Evolutionary conservation across 208 protist genomes (phyloP).

Genomic region (Leishmania braziliensis): DNA sequence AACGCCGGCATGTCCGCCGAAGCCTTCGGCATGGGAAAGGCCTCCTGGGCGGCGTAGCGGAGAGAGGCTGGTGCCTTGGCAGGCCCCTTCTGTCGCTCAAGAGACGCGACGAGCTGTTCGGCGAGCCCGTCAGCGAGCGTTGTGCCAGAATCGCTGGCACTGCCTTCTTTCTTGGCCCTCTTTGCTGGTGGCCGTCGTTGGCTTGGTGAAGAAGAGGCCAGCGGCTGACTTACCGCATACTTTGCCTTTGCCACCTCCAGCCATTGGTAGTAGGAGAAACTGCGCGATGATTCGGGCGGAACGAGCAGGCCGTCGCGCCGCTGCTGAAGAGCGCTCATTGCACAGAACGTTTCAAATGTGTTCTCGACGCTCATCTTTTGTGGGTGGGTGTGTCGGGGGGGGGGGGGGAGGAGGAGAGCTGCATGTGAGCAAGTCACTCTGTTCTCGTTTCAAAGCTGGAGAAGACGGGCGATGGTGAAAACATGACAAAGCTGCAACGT

Average conservation of each 20-base stretch:
- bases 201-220: background rate
- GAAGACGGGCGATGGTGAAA: background rate
- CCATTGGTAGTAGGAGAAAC: constrained; percentile 51
- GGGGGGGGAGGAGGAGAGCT: too few relatives aligned
- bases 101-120: constrained; percentile 13
- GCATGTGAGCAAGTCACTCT: too few relatives aligned
- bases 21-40: constrained; percentile 35
- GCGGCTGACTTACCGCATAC: background rate
- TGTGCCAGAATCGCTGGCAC: background rate
- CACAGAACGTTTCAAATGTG: constrained; percentile 52
- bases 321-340: constrained; percentile 36
- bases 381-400: background rate
- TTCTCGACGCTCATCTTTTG: constrained; percentile 14
- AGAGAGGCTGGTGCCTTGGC: constrained; percentile 7
- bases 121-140: constrained; percentile 18
- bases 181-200: background rate
- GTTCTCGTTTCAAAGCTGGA: background rate
- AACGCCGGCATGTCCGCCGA: constrained; percentile 27
- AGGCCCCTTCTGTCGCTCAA: background rate
- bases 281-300: constrained; percentile 19
- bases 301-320: constrained; percentile 27
- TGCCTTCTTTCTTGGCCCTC: constrained; percentile 3
- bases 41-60: constrained; percentile 27
- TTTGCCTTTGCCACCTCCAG: constrained; percentile 29
- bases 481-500: background rate